Evolutionary conservation across 179 eudicot genomes (phyloP).

Genomic region (Beta lomatogona): DNA sequence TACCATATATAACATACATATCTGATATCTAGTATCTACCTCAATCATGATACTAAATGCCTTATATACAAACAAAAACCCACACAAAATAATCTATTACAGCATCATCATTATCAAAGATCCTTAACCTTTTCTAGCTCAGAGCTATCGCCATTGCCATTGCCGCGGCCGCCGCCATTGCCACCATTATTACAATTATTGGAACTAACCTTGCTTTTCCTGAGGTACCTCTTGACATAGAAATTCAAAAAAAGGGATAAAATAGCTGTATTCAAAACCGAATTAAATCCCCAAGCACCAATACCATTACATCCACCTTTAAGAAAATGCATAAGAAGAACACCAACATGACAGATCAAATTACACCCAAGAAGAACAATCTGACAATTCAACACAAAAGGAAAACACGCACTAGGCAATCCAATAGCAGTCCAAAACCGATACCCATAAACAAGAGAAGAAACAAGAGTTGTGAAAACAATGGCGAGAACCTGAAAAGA

Average conservation of each 20-base stretch:
- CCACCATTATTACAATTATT: background rate
- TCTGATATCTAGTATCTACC: too few relatives aligned
- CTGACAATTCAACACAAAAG: conserved; percentile 73
- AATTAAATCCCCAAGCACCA: conserved; percentile 83
- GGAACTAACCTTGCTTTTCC: background rate
- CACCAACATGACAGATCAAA: conserved; percentile 67
- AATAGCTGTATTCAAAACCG: conserved; percentile 65
- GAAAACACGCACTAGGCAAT: conserved; percentile 68
- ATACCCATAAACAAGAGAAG: conserved; percentile 69
- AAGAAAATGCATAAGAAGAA: conserved; percentile 54
- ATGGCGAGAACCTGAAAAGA: conserved; percentile 79
- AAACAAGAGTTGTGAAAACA: conserved; percentile 55
- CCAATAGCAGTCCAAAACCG: conserved; percentile 86
- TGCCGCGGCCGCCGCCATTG: background rate
- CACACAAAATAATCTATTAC: too few relatives aligned
- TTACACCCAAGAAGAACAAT: conserved; percentile 58
- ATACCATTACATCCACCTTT: conserved; percentile 91
- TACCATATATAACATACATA: too few relatives aligned
- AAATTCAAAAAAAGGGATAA: conserved; percentile 64
- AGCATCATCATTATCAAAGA: too few relatives aligned
- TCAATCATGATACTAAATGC: too few relatives aligned
- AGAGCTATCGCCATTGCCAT: background rate
- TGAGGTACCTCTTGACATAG: conserved; percentile 46
- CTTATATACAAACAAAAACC: too few relatives aligned
- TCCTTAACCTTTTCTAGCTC: too few relatives aligned